Evolutionary conservation across 495 filamentous ascomycete species (phyloP).

Genomic region (Aspergillus baeticus): DNA sequence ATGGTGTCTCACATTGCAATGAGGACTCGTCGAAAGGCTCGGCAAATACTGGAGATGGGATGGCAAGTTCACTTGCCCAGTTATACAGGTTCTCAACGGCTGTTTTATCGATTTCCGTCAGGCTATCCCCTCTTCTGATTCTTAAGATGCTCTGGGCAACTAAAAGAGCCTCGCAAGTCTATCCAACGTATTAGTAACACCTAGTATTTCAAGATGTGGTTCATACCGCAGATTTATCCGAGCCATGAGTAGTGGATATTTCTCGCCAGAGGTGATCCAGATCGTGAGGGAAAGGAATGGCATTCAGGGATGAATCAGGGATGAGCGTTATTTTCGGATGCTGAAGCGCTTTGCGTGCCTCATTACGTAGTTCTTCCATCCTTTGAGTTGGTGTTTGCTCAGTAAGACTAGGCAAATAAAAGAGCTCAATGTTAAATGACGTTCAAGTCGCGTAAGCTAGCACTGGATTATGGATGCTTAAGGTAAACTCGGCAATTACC

Average conservation of each 20-base stretch:
- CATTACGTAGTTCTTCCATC: slow-evolving; percentile 37
- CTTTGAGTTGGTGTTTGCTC: not conserved
- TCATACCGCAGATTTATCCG: slow-evolving; percentile 25
- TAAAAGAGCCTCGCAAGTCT: slow-evolving; percentile 36
- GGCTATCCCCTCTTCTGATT: slow-evolving; percentile 11
- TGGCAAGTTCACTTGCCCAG: slow-evolving; percentile 34
- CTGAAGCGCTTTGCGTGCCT: slow-evolving; percentile 28
- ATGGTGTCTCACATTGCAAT: slow-evolving; percentile 20
- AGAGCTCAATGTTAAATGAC: too few species aligned
- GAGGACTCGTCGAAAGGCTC: slow-evolving; percentile 23
- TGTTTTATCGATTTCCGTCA: slow-evolving; percentile 26
- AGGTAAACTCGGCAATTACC: too few species aligned
- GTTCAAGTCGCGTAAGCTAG: too few species aligned
- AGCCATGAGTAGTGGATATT: slow-evolving; percentile 25
- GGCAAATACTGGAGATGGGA: slow-evolving; percentile 37
- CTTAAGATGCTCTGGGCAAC: slow-evolving; percentile 27
- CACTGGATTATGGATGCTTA: too few species aligned
- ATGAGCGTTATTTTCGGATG: slow-evolving; percentile 10
- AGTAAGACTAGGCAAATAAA: too few species aligned
- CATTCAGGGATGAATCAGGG: slow-evolving; percentile 13
- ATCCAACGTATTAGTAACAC: slow-evolving; percentile 8
- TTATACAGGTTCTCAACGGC: slow-evolving; percentile 30
- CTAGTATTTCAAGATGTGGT: not conserved
- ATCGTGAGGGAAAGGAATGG: slow-evolving; percentile 7
- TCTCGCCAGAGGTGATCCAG: slow-evolving; percentile 33